Evolutionary conservation across 805 yeast species (phyloP).

Genomic region (Kregervanrija delftensis): DNA sequence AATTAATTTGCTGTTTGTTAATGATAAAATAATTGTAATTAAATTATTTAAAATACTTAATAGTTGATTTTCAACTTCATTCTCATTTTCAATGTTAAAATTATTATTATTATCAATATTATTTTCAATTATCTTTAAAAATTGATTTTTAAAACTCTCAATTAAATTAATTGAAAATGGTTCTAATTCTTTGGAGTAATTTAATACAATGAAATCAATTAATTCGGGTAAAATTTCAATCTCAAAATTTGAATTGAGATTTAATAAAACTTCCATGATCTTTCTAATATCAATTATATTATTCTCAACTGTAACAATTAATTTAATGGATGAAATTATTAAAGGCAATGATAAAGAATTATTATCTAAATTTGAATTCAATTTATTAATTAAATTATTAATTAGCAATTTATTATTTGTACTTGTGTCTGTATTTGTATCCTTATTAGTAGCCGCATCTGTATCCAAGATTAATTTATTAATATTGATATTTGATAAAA

Average conservation of each 20-base stretch:
- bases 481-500: constrained; percentile 4
- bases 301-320: constrained; percentile 7
- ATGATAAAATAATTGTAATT: constrained; percentile 71
- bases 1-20: constrained; percentile 64
- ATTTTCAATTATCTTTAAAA: constrained; percentile 48
- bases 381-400: no score
- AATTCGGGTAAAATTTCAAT: constrained; percentile 79
- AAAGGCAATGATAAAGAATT: constrained; percentile 35
- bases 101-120: constrained; percentile 24
- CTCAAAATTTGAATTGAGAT: constrained; percentile 68
- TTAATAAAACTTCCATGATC: constrained; percentile 69
- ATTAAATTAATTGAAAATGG: constrained; percentile 81
- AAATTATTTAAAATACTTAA: constrained; percentile 76
- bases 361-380: not conserved
- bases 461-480: not conserved
- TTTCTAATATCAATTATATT: constrained; percentile 45
- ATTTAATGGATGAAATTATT: constrained; percentile 7
- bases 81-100: constrained; percentile 45
- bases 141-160: constrained; percentile 61
- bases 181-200: constrained; percentile 75
- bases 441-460: no score
- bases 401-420: not conserved
- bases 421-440: not conserved
- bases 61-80: constrained; percentile 60
- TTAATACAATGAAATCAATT: constrained; percentile 90